Evolutionary conservation across 2,329 filamentous ascomycete species (phyloP), one percentile per base, ranked within the genome.

Genomic region (Penicillium expansum): DNA sequence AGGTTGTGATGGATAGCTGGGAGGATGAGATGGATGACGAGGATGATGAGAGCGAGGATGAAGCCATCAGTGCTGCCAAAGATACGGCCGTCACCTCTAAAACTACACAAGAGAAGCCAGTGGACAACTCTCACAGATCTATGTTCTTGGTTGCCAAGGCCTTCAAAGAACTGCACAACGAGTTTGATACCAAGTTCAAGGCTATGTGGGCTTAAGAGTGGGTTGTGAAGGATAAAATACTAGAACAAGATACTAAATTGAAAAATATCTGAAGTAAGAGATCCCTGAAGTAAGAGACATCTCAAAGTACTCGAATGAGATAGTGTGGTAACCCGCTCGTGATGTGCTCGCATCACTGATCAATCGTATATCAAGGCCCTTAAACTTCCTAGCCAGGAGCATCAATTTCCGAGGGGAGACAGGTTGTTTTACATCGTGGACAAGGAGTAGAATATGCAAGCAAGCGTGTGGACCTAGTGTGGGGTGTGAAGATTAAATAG

Each of bases 181-280:
- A 72, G 48, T 76, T 75, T 52, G 63, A 75, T 48, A 52, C 37
- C 32, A 74, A 74, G 44, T 75, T 76, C 62, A 64, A 56, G 35
- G 64, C 62, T 13, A 73, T 71, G 52, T 73, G 67, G 60, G 70
- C 71, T 7, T 74, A 55, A 33, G 27, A 29, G 13, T 16, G 9
- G 5, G 3, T n/a, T 24, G 5, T 35, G 44, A 33, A 7, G 9
- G 29, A 35, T 35, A 11, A 24, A 13, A 24, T 22, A 11, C 18
- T 33, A 33, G 1, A 16, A 16, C 14, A 8, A 22, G 13, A 47
- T 47, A n/a, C 9, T 24, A 47, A 47, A 47, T 47, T 47, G 30
- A 47, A 7, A 47, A 13, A n/a, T 24, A 33, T 47, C 30, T 24
- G 5, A 33, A 11, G 30, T 33, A 18, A n/a, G 9, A 24, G 43